phyloP scores from a whole-genome alignment of 2,329 filamentous ascomycete genomes.

The Claviceps capensis region DNA sequence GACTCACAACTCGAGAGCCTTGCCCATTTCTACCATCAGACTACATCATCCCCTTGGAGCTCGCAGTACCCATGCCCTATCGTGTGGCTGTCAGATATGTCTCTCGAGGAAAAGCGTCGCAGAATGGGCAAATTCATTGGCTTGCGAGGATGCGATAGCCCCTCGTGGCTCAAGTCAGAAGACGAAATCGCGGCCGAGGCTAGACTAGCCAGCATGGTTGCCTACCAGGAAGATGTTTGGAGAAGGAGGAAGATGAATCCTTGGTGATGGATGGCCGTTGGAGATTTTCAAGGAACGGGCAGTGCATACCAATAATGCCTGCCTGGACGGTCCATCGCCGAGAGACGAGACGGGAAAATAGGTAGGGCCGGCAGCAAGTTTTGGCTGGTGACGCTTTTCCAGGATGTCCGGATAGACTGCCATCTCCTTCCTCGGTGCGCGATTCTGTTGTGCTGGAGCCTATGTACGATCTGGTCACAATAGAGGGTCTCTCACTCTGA shows the following conservation, averaged over 20 bases:
- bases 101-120: slow-evolving; percentile 54
- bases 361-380: slow-evolving; percentile 1
- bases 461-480: no score
- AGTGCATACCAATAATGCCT: no score
- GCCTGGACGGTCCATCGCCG: no score
- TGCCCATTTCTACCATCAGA: slow-evolving; percentile 62
- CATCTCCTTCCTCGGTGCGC: no score
- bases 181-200: slow-evolving; percentile 34
- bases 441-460: no score
- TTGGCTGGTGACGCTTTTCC: no score
- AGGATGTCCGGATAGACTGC: no score
- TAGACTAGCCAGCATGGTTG: slow-evolving; percentile 19
- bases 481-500: no score
- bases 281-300: no score
- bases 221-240: slow-evolving; percentile 31
- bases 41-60: slow-evolving; percentile 39
- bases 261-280: slow-evolving; percentile 8
- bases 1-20: slow-evolving; percentile 56
- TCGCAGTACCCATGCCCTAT: slow-evolving; percentile 55
- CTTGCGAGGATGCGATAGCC: slow-evolving; percentile 40
- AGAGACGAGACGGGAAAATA: not conserved
- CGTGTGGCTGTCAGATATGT: slow-evolving; percentile 40
- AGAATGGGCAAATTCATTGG: slow-evolving; percentile 65
- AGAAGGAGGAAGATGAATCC: slow-evolving; percentile 30
- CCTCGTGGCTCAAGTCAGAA: slow-evolving; percentile 25